These are phyloP conservation scores for Cucurbita maxima DNA, from an alignment of 306 rosid species.

Conservation along the genomic window DNA sequence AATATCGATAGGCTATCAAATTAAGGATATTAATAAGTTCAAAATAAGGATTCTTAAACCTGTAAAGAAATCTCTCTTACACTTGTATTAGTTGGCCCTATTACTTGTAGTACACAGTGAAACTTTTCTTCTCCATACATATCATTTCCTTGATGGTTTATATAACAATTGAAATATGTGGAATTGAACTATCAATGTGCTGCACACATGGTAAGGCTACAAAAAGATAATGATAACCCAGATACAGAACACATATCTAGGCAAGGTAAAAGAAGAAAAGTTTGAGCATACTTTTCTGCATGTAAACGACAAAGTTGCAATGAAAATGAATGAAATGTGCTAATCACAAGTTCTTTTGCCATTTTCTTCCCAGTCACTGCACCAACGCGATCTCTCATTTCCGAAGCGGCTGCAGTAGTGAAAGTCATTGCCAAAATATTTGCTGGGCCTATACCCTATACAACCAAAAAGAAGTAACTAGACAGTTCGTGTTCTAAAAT, in stretches of 20 bases:
- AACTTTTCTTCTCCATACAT: background rate
- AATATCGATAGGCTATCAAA: too few species aligned
- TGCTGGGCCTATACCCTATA: constrained; percentile 54
- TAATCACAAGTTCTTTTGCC: constrained; percentile 75
- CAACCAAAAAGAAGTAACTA: constrained; percentile 8
- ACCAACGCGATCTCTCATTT: constrained; percentile 92
- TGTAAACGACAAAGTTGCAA: constrained; percentile 86
- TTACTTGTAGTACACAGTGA: background rate
- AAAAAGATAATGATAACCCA: background rate
- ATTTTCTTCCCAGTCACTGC: constrained; percentile 60
- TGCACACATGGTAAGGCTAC: background rate
- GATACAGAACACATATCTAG: background rate
- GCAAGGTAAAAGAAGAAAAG: background rate
- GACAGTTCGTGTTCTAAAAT: background rate
- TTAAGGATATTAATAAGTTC: background rate
- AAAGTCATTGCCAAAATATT: constrained; percentile 92
- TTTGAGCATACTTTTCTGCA: constrained; percentile 63
- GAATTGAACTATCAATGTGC: background rate
- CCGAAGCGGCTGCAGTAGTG: constrained; percentile 89
- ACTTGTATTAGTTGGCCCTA: background rate
- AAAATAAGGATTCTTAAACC: background rate
- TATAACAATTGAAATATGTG: background rate
- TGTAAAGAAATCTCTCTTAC: background rate
- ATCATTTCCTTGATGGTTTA: background rate
- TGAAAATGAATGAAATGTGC: constrained; percentile 95